Conservation (phyloP, 2,329 filamentous ascomycete species). For the Xylariomycetidae sp. region DNA sequence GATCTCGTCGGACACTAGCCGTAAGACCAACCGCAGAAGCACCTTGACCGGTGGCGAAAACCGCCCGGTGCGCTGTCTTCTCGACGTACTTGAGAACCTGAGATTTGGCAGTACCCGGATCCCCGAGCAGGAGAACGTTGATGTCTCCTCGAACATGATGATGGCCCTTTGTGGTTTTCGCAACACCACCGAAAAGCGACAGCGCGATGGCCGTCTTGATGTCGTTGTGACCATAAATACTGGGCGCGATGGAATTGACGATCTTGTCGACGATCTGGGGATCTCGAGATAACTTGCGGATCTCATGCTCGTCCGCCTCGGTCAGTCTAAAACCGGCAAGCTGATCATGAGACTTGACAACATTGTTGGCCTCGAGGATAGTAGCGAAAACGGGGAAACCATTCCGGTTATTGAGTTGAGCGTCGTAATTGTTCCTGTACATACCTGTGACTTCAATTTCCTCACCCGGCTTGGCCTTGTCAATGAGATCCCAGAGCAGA, state of each 20-base stretch:
- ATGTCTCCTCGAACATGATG: constrained; percentile 95
- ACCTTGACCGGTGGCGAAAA: constrained; percentile 96
- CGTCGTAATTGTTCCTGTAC: constrained; percentile 97
- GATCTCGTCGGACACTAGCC: constrained; percentile 91
- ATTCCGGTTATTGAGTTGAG: constrained; percentile 96
- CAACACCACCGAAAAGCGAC: constrained; percentile 90
- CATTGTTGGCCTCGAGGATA: constrained; percentile 93
- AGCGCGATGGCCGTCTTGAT: constrained; percentile 96
- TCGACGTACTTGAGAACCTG: constrained; percentile 97
- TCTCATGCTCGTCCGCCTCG: constrained; percentile 89
- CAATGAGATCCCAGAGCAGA: constrained; percentile 93
- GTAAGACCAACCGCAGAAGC: constrained; percentile 97
- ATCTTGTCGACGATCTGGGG: constrained; percentile 91
- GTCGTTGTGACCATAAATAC: constrained; percentile 94
- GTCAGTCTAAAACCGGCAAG: constrained; percentile 93
- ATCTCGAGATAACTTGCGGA: constrained; percentile 82
- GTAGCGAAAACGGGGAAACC: constrained; percentile 98
- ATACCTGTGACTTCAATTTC: constrained; percentile 96
- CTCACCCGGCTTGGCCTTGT: constrained; percentile 93
- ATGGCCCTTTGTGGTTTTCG: constrained; percentile 82
- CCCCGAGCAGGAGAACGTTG: constrained; percentile 92
- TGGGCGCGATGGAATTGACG: constrained; percentile 87
- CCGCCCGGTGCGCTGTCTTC: constrained; percentile 92
- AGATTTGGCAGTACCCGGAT: constrained; percentile 96
- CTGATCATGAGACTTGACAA: constrained; percentile 96